Percentiles rank a stretch among this genome's conserved stretches.
Conservation (phyloP, 495 filamentous ascomycete genomes). For the Penicillium alfredii region DNA sequence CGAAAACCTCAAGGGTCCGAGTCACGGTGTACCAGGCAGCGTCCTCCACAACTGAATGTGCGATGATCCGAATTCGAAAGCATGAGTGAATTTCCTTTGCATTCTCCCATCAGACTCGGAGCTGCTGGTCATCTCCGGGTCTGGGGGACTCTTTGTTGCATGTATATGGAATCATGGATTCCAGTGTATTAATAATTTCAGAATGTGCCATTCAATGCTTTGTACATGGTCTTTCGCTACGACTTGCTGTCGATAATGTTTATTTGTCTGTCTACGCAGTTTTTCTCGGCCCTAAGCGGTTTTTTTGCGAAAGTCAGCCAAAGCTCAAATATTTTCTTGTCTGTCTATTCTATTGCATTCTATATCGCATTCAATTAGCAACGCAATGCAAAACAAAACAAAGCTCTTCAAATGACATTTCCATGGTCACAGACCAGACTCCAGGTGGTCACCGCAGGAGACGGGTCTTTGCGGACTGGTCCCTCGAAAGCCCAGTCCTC, state of each 20-base stretch:
- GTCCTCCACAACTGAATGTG: constrained; percentile 30
- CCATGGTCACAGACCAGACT: constrained; percentile 8
- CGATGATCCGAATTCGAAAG: constrained; percentile 15
- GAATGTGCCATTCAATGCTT: constrained; percentile 19
- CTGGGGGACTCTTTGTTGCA: constrained; percentile 15
- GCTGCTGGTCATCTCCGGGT: constrained; percentile 35
- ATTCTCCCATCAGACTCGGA: constrained; percentile 17
- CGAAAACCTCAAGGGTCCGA: constrained; percentile 38
- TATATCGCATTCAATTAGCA: too few species aligned
- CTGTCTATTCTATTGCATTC: too few species aligned
- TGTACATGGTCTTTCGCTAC: constrained; percentile 23
- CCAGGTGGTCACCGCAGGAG: constrained; percentile 9
- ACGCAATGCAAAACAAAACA: too few species aligned
- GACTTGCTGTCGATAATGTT: constrained; percentile 27
- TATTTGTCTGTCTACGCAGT: constrained; percentile 19
- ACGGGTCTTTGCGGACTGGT: neutral
- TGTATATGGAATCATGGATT: constrained; percentile 17
- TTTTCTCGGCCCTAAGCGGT: too few species aligned
- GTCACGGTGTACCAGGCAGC: constrained; percentile 36
- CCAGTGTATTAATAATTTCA: constrained; percentile 26
- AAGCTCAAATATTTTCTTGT: too few species aligned
- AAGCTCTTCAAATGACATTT: constrained; percentile 9
- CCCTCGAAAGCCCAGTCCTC: neutral
- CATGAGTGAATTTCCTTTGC: constrained; percentile 11
- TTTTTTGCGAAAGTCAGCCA: too few species aligned